Evolutionary conservation across 306 rosid genomes (phyloP), one percentile per base, ranked within the genome.

Genomic region (Psophocarpus tetragonolobus): DNA sequence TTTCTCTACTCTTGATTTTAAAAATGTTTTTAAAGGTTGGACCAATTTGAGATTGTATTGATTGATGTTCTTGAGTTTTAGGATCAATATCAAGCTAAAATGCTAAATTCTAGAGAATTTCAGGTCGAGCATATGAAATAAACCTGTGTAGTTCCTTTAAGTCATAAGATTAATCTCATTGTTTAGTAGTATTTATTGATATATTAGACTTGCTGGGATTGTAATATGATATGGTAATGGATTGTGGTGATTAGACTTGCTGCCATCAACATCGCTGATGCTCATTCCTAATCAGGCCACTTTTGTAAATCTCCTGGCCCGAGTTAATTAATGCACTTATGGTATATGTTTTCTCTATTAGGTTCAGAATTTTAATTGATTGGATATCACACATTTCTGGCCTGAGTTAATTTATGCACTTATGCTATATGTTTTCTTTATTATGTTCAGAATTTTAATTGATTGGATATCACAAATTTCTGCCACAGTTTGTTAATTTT

Each of bases 51-150:
- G 44, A 36, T 50, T 36, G 29, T 69, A n/a, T 24, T 74, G 60
- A n/a, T 24, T 74, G 60, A 57, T 74, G 75, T 77, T 63, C 70
- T 80, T 24, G 76, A 81, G 71, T 45, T 71, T 81, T 32, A 42
- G 70, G 44, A 74, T 74, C 33, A 17, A 68, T 57, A 64, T 66
- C 56, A 53, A 58, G 77, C 74, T 62, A 82, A 79, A 60, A 23
- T 58, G 72, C 77, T 45, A 68, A 82, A 68, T 77, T 65, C n/a
- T 73, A 60, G 69, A 66, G 71, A 54, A 75, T 58, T 26, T 20
- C 51, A 12, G 51, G 53, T 75, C 38, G 36, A 51, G 54, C 45
- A 30, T 42, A 18, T 29, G 42, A 61, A 75, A 18, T 61, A 81
- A 32, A 75, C 69, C 30, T 29, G 12, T 27, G 30, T 26, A 72